Conservation (phyloP, 2,329 filamentous ascomycete species). For the Cladosporium sp. region DNA sequence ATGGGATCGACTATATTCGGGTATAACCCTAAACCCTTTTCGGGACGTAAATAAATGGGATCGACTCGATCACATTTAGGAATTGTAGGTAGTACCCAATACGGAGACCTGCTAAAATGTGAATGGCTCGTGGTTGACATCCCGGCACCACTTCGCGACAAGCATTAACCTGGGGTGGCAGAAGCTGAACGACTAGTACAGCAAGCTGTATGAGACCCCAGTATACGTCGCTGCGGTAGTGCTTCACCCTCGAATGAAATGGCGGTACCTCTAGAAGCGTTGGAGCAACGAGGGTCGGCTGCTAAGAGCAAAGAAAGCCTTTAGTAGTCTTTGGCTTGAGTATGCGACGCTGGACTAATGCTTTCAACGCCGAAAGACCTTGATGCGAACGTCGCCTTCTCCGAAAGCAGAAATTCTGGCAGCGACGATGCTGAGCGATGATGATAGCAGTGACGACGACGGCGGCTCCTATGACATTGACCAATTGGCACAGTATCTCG, state of each 20-base stretch:
- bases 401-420: neutral
- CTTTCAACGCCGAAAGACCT: neutral
- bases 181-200: slow-evolving; percentile 12
- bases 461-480: neutral
- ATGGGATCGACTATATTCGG: neutral
- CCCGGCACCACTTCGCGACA: neutral
- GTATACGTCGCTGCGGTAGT: slow-evolving; percentile 13
- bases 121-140: slow-evolving; percentile 3
- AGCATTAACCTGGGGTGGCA: slow-evolving; percentile 12
- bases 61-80: neutral
- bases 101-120: slow-evolving; percentile 1
- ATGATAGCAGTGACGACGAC: neutral
- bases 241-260: slow-evolving; percentile 15
- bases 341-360: neutral
- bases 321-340: neutral
- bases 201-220: slow-evolving; percentile 6
- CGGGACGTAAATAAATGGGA: neutral
- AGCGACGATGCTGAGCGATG: neutral
- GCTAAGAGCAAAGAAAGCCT: neutral
- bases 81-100: neutral
- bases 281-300: slow-evolving; percentile 6
- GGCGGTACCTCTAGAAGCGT: slow-evolving; percentile 6
- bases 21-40: neutral
- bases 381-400: neutral
- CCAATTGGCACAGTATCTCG: neutral